Conservation (phyloP, 2,329 filamentous ascomycete species). For the Aspergillus sergii region DNA sequence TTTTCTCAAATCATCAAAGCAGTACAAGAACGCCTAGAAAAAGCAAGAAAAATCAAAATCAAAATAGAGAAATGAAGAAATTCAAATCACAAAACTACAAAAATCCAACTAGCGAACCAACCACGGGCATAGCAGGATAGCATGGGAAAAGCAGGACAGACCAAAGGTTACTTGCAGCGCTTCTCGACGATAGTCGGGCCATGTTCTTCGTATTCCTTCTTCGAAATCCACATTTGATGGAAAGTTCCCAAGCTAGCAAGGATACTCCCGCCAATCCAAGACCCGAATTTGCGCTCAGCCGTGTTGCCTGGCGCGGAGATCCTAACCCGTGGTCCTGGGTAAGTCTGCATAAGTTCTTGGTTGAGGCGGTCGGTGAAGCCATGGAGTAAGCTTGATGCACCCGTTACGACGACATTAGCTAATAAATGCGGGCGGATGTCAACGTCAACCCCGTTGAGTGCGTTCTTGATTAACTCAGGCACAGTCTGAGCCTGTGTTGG, state of each 20-base stretch:
- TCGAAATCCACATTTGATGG: conserved; percentile 99
- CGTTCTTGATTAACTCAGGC: conserved; percentile 76
- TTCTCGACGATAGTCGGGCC: conserved; percentile 90
- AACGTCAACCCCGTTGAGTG: conserved; percentile 79
- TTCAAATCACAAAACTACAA: background rate
- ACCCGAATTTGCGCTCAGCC: conserved; percentile 85
- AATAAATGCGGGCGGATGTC: conserved; percentile 83
- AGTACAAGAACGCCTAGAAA: background rate
- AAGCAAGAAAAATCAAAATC: background rate
- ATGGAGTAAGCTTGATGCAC: conserved; percentile 82
- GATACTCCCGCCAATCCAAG: conserved; percentile 97
- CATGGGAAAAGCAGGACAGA: background rate
- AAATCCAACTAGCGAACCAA: background rate
- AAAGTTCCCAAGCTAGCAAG: conserved; percentile 94
- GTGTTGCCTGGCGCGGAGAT: conserved; percentile 84
- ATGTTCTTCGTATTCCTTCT: conserved; percentile 97
- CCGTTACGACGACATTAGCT: conserved; percentile 89
- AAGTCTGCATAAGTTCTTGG: conserved; percentile 77
- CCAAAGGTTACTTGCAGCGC: conserved; percentile 73
- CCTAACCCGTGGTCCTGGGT: conserved; percentile 82
- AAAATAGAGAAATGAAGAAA: background rate
- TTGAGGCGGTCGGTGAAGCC: conserved; percentile 91
- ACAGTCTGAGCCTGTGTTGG: conserved; percentile 77
- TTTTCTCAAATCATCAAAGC: background rate
- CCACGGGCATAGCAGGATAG: background rate